Percentiles rank a stretch among this genome's conserved stretches.
Evolutionary conservation across 2,329 filamentous ascomycete genomes (phyloP).

Genomic region (Penicillium sp.): DNA sequence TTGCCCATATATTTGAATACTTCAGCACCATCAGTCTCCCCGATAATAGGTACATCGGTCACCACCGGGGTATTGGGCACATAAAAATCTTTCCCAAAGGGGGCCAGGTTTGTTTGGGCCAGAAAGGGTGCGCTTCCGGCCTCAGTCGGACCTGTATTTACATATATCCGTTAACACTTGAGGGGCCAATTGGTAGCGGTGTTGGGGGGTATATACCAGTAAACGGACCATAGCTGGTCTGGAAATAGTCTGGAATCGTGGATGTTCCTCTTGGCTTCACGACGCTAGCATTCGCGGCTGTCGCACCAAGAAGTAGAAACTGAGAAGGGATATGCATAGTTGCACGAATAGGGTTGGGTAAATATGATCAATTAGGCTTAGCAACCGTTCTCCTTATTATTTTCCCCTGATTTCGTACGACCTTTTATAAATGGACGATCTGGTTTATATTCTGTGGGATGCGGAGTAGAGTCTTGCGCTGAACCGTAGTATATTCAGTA

Average conservation of each 20-base stretch:
- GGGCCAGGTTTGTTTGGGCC: conserved; percentile 66
- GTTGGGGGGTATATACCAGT: background rate
- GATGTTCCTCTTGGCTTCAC: background rate
- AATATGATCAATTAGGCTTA: background rate
- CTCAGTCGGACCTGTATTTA: conserved; percentile 26
- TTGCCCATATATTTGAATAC: conserved; percentile 71
- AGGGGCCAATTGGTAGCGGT: background rate
- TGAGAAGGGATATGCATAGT: background rate
- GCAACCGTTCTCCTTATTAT: background rate
- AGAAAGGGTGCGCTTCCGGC: conserved; percentile 69
- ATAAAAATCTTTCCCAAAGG: conserved; percentile 61
- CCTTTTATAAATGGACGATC: background rate
- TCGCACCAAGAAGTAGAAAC: background rate
- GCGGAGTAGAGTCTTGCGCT: background rate
- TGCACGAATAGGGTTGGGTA: background rate
- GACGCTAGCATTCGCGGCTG: background rate
- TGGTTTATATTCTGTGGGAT: background rate
- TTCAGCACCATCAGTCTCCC: conserved; percentile 54
- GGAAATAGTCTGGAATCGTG: background rate
- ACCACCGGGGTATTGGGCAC: conserved; percentile 69
- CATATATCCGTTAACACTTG: background rate
- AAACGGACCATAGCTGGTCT: background rate
- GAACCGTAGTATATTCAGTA: background rate
- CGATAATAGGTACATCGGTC: conserved; percentile 66
- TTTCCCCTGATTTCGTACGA: background rate